Percentiles rank a stretch among this genome's conserved stretches.
Conservation (phyloP, 108 stramenopile genomes). For the Pseudonitzschia delicatissima region DNA sequence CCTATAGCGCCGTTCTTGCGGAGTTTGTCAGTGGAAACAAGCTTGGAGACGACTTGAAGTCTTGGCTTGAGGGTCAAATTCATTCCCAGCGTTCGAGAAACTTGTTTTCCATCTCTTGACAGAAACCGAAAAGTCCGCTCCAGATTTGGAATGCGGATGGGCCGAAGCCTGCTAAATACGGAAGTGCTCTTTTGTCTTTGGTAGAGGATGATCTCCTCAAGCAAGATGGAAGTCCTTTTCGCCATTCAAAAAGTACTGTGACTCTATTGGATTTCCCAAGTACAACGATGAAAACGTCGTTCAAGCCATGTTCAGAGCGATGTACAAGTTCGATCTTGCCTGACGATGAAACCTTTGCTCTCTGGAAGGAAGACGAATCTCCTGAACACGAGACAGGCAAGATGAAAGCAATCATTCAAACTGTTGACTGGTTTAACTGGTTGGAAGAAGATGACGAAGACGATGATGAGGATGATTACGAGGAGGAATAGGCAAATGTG, state of each 20-base stretch:
- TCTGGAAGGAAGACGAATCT: slow-evolving; percentile 88
- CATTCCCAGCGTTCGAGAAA: slow-evolving; percentile 60
- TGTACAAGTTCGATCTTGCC: slow-evolving; percentile 89
- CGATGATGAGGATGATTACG: slow-evolving; percentile 68
- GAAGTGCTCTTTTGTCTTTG: slow-evolving; percentile 57
- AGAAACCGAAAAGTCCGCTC: slow-evolving; percentile 61
- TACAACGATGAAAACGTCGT: slow-evolving; percentile 72
- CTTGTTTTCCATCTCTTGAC: slow-evolving; percentile 60
- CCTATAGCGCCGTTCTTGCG: slow-evolving; percentile 39
- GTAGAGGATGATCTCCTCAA: slow-evolving; percentile 70
- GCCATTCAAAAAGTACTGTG: slow-evolving; percentile 82
- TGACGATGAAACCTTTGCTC: slow-evolving; percentile 65
- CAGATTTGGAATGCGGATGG: slow-evolving; percentile 75
- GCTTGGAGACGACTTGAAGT: slow-evolving; percentile 68
- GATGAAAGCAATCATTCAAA: slow-evolving; percentile 75
- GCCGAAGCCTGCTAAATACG: slow-evolving; percentile 65
- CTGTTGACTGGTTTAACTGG: slow-evolving; percentile 87
- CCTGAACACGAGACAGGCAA: slow-evolving; percentile 63
- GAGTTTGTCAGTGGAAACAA: slow-evolving; percentile 69
- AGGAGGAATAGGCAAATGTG: slow-evolving; percentile 41
- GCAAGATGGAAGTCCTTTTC: slow-evolving; percentile 76
- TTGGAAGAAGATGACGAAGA: slow-evolving; percentile 84
- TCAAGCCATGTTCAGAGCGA: slow-evolving; percentile 80
- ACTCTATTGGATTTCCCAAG: slow-evolving; percentile 82
- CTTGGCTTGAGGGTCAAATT: slow-evolving; percentile 55